phyloP scores from a whole-genome alignment of 2,329 filamentous ascomycete genomes.

The Sclerotinia sclerotiorum region DNA sequence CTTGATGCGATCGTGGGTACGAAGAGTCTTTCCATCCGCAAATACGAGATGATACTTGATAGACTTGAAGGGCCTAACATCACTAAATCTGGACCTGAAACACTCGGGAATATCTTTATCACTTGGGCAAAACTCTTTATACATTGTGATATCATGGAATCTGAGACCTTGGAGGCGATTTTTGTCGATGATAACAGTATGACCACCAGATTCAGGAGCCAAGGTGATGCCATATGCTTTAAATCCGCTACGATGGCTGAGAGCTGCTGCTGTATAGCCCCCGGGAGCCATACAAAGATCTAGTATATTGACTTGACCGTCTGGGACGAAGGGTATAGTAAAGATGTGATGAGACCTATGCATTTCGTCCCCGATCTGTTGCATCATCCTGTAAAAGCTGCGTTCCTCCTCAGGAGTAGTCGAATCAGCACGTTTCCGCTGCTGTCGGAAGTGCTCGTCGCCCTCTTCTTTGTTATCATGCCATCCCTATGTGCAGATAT shows the following conservation, averaged over 20 bases:
- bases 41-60: conserved; percentile 37
- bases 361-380: conserved; percentile 46
- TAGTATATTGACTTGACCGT: conserved; percentile 27
- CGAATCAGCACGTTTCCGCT: conserved; percentile 44
- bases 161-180: conserved; percentile 1
- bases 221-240: conserved; percentile 32
- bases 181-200: conserved; percentile 28
- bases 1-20: conserved; percentile 31
- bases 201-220: conserved; percentile 28
- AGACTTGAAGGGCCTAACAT: conserved; percentile 27
- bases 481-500: conserved; percentile 38
- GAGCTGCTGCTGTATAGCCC: conserved; percentile 27
- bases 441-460: conserved; percentile 46
- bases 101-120: conserved; percentile 26
- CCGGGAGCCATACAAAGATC: conserved; percentile 37
- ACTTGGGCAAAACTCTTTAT: conserved; percentile 28
- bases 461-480: conserved; percentile 48
- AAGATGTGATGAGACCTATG: conserved; percentile 35
- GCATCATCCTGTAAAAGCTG: conserved; percentile 48
- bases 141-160: conserved; percentile 30
- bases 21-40: conserved; percentile 35
- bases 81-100: conserved; percentile 24
- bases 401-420: conserved; percentile 28
- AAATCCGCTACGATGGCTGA: conserved; percentile 18
- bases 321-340: not conserved